Base-by-base conservation (phyloP, 169 alveolate species). In the Sarcocystis neurona region DNA sequence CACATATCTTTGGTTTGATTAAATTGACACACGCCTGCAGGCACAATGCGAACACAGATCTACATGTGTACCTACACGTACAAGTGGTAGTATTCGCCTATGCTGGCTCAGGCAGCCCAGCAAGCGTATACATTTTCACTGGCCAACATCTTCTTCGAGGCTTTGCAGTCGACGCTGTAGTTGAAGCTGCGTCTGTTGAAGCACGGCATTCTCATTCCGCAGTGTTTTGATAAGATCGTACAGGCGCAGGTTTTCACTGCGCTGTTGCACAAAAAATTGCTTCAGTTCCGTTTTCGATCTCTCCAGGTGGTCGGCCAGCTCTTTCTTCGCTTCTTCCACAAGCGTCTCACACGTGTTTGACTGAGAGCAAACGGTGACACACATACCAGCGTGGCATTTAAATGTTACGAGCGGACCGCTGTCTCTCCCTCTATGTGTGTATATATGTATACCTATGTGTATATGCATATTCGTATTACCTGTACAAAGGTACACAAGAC, bases 141-240 rank as follows among this genome's bases (percentile, higher is more conserved):
- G 92, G n/a, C 92, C 92, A 39, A 89, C 39, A 50, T 89, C 92
- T 43, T 80, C 92, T 68, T 89, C 92, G n/a, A 82, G 77, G 34
- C 87, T 79, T 44, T 89, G 92, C 32, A 89, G 87, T 32, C 92
- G 63, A 50, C 90, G 85, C 70, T 89, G 92, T 23, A 89, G 87
- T 39, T 87, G 89, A 8, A 89, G 89, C 47, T 79, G 88, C 75
- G 82, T 79, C 75, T 89, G 92, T 12, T 89, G 92, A n/a, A 89
- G 75, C 34, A 87, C 68, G 58, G 87, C 87, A 39, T 89, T 89
- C 60, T 89, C 92, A 80, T 89, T 82, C 48, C 92, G 84, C 30
- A 89, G 87, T 6, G 92, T 87, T 4, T 87, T 87, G 56, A 89
- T 68, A 80, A 79, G 80, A 44, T 89, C 92, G 44, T 89, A 89